Base-by-base conservation (phyloP, 768 basidiomycete species). In the Tricholoma bakamatsutake region DNA sequence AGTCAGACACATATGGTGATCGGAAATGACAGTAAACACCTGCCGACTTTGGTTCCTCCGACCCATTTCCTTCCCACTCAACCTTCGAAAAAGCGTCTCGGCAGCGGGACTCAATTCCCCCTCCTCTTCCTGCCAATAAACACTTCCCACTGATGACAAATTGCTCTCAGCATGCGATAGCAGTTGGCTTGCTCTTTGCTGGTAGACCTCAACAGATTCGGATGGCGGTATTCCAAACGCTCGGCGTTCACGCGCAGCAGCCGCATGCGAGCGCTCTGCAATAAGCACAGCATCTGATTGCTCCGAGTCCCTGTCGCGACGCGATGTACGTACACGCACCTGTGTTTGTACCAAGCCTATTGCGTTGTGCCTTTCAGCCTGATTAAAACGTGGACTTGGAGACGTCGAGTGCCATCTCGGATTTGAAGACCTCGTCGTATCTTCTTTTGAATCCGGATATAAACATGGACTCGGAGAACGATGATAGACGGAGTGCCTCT, bases 171-270 rank as follows among this genome's bases (percentile, higher is more conserved):
- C 66, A 43, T 73, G 74, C 5, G 76, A 62, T 34, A 77, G 53
- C 40, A 56, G 50, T 37, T 57, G 57, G 37, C 52, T 56, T 43
- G 58, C 54, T 18, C 48, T 49, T 27, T 57, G 54, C 33, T 64
- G 61, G 30, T 61, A 62, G 9, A 65, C 58, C 39, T 66, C 71
- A 15, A 76, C 73, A 11, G 74, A 76, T 8, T 71, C 68, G 3
- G 80, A 79, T 2, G 75, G 69, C 4, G 73, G 74, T 46, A 83
- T 78, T 5, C 82, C 82, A 59, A 81, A 77, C n/a, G 76, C 79
- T 57, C 70, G 69, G 42, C 77, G 69, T 59, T 81, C 77, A 12
- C 74, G 72, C 42, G 75, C 74, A 31, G 78, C 76, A 13, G 73
- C 73, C 37, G 69, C 63, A 24, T 64, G 61, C 0, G 64, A 65